A percentile compares a stretch with the other conserved stretches of the same genome.
Conservation (phyloP, 192 early-diverging fungal species). For the Backusella morwellensis region DNA sequence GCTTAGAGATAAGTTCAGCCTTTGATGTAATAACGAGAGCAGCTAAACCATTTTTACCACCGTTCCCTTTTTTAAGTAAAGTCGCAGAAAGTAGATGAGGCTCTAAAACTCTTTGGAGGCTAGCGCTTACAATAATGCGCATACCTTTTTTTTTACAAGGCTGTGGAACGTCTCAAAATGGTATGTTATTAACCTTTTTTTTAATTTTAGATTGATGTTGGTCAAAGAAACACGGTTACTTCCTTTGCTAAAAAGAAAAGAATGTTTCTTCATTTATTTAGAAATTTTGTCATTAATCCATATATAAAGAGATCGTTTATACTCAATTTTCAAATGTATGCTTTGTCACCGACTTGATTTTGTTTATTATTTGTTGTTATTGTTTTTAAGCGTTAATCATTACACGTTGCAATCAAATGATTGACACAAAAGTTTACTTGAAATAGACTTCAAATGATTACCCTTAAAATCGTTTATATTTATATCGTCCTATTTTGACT, state of each 20-base stretch:
- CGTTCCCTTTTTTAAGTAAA: background rate
- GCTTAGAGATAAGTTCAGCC: too few relatives aligned
- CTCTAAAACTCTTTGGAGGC: background rate
- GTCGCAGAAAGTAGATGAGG: background rate
- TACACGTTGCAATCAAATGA: background rate
- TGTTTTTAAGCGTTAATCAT: background rate
- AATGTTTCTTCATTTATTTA: too few relatives aligned
- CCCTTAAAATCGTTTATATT: background rate
- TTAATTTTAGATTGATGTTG: background rate
- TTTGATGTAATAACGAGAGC: too few relatives aligned
- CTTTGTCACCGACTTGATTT: too few relatives aligned
- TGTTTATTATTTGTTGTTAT: background rate
- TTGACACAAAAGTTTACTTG: background rate
- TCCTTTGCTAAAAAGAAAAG: too few relatives aligned
- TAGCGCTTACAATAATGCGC: background rate
- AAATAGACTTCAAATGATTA: background rate
- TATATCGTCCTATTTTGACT: background rate
- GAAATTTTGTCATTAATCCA: too few relatives aligned
- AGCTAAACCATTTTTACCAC: too few relatives aligned
- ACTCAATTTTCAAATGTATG: too few relatives aligned
- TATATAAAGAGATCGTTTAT: too few relatives aligned
- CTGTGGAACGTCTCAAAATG: background rate
- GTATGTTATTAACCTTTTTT: background rate
- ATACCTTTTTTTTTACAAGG: background rate
- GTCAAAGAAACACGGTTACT: background rate